A percentile compares a stretch with the other conserved stretches of the same genome.
Evolutionary conservation across 371 early-diverging fungal species (phyloP).

Genomic region (Mortierella sp.): DNA sequence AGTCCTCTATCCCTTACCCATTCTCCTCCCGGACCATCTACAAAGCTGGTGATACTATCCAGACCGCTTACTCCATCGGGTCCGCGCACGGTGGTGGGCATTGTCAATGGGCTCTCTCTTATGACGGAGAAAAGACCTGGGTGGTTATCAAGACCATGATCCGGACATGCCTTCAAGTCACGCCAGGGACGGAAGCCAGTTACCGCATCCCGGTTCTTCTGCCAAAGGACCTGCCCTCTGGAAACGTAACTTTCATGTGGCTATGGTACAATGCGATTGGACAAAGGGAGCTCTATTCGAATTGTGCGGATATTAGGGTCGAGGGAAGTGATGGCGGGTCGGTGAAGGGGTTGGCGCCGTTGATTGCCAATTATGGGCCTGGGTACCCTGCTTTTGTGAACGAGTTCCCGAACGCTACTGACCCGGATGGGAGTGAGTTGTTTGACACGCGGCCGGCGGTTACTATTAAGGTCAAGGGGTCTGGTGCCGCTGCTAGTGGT

Average conservation of each 20-base stretch:
- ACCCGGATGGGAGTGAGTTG: neutral
- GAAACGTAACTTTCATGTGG: constrained; percentile 69
- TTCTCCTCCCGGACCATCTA: constrained; percentile 43
- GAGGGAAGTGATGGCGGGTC: constrained; percentile 35
- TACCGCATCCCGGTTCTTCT: constrained; percentile 60
- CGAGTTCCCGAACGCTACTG: neutral
- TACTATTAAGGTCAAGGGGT: neutral
- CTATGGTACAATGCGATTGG: constrained; percentile 72
- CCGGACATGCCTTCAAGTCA: constrained; percentile 46
- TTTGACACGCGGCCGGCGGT: neutral
- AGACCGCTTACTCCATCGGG: constrained; percentile 53
- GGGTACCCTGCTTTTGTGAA: neutral
- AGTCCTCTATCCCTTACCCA: constrained; percentile 47
- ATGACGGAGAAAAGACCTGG: constrained; percentile 68
- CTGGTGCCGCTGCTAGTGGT: neutral
- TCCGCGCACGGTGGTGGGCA: constrained; percentile 69
- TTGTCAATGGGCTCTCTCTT: constrained; percentile 75
- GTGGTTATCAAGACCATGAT: constrained; percentile 68
- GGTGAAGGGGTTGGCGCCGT: constrained; percentile 24
- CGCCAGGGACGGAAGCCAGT: neutral
- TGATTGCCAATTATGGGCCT: constrained; percentile 44
- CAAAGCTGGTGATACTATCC: constrained; percentile 61
- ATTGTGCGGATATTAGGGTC: constrained; percentile 76
- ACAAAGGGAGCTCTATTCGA: constrained; percentile 78
- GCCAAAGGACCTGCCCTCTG: constrained; percentile 63